Evolutionary conservation across 2,329 filamentous ascomycete species (phyloP).

Genomic region (Diaporthe eres): DNA sequence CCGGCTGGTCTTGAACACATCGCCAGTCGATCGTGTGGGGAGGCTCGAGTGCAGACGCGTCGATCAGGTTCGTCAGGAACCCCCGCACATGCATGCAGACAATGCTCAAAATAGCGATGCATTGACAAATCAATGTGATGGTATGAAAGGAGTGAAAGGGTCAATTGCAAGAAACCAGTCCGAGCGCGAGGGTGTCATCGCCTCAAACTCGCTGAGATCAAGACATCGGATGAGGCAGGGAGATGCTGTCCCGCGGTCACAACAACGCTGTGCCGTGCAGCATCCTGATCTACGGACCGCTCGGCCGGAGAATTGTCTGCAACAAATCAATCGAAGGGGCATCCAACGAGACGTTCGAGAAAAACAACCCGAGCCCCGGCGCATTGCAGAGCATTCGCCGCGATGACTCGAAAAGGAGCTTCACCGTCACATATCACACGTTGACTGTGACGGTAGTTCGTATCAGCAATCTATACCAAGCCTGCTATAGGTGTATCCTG

Average conservation of each 20-base stretch:
- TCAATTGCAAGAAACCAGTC: slow-evolving; percentile 10
- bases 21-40: slow-evolving; percentile 28
- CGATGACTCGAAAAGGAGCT: slow-evolving; percentile 32
- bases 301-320: slow-evolving; percentile 28
- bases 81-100: background rate
- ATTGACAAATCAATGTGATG: slow-evolving; percentile 16
- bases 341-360: background rate
- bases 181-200: slow-evolving; percentile 28
- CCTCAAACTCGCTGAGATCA: slow-evolving; percentile 23
- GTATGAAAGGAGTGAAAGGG: background rate
- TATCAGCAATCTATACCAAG: slow-evolving; percentile 30
- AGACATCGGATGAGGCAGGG: slow-evolving; percentile 28
- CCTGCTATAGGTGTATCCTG: slow-evolving; percentile 16
- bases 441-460: slow-evolving; percentile 33
- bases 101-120: slow-evolving; percentile 25
- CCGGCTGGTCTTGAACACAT: slow-evolving; percentile 3
- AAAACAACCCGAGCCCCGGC: background rate
- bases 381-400: slow-evolving; percentile 24
- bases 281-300: slow-evolving; percentile 12
- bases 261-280: background rate
- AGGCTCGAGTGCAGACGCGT: slow-evolving; percentile 13
- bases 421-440: slow-evolving; percentile 34
- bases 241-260: background rate
- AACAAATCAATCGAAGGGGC: slow-evolving; percentile 2
- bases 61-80: slow-evolving; percentile 23